Evolutionary conservation across 23 red algal genomes (phyloP), one percentile per base, ranked within the genome.

Genomic region (Gracilaria domingensis): DNA sequence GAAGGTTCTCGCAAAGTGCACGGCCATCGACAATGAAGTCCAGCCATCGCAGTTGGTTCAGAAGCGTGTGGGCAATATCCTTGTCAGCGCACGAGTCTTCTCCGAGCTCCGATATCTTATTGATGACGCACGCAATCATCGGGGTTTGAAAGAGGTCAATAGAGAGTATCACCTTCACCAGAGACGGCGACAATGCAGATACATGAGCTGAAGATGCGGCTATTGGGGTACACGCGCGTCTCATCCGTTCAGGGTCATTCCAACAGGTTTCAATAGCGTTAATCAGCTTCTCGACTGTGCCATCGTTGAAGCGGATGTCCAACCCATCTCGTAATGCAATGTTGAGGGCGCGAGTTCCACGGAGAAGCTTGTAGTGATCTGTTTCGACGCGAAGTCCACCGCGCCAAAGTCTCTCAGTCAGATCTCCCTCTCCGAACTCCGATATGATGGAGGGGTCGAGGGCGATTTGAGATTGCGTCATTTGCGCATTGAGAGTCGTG

Each of bases 11-110:
- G 69, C 79, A 84, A 14, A 92, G 49, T 64, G 58, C 29, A 32
- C 66, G 79, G 12, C 77, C 89, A 53, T 92, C 89, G 39, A 92
- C 79, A 16, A 92, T 76, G 38, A 82, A 83, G 49, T 92, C 89
- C 18, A 92, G 57, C 89, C 89, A 92, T 64, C 80, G 62, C 25
- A 92, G 26, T 44, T 83, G 80, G 59, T 83, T 84, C 8, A 92
- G 49, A 28, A 92, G 65, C 26, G 54, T 65, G 44, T 59, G 69
- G n/a, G 89, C 89, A 28, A 92, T 20, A 60, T 92, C 64, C 16
- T 72, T 83, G 38, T 92, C 89, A 39, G 65, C 8, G 21, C 54
- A 60, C 4, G 61, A 72, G 36, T 89, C 70, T 65, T 79, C 73
- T 61, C 85, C 85, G 17, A 83, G 73, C 57, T 92, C 89, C 25